A percentile compares a stretch with the other conserved stretches of the same genome.
Evolutionary conservation across 2,329 filamentous ascomycete genomes (phyloP).

Genomic region (Geosmithia morbida): DNA sequence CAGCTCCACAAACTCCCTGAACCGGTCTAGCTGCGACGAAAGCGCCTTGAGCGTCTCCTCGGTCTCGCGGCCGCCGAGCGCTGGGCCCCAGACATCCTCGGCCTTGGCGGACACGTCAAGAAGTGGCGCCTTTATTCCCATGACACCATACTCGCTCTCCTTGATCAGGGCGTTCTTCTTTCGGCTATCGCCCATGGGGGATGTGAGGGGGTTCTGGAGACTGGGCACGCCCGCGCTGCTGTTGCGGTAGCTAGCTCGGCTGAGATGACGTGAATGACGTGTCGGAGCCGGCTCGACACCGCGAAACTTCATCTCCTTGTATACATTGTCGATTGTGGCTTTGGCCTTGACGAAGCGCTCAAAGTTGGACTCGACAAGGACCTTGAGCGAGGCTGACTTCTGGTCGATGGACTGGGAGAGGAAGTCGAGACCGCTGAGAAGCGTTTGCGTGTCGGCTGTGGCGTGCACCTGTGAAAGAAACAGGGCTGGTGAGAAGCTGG

Average conservation of each 20-base stretch:
- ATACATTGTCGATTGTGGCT: slow-evolving; percentile 96
- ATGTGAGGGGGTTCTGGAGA: slow-evolving; percentile 20
- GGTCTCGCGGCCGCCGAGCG: slow-evolving; percentile 78
- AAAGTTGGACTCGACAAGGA: slow-evolving; percentile 94
- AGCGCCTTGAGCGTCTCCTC: slow-evolving; percentile 76
- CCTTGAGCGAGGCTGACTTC: slow-evolving; percentile 92
- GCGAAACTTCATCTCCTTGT: slow-evolving; percentile 86
- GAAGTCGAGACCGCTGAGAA: slow-evolving; percentile 71
- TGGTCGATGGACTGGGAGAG: slow-evolving; percentile 90
- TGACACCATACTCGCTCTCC: slow-evolving; percentile 81
- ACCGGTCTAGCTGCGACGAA: slow-evolving; percentile 59
- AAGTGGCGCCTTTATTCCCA: slow-evolving; percentile 77
- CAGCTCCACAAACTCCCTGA: slow-evolving; percentile 71
- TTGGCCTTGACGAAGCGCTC: slow-evolving; percentile 96
- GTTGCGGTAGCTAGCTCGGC: slow-evolving; percentile 50
- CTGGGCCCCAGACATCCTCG: slow-evolving; percentile 94
- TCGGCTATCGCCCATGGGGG: slow-evolving; percentile 35
- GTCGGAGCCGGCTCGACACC: slow-evolving; percentile 37
- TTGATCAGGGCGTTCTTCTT: slow-evolving; percentile 87
- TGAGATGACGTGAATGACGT: slow-evolving; percentile 50
- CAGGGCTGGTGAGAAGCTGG: slow-evolving; percentile 80
- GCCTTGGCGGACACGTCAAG: slow-evolving; percentile 87
- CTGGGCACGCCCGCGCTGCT: slow-evolving; percentile 21
- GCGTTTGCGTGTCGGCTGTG: slow-evolving; percentile 64
- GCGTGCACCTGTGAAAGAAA: slow-evolving; percentile 90